Conservation (phyloP, 2,329 filamentous ascomycete genomes). For the Acrocalymma vagum region DNA sequence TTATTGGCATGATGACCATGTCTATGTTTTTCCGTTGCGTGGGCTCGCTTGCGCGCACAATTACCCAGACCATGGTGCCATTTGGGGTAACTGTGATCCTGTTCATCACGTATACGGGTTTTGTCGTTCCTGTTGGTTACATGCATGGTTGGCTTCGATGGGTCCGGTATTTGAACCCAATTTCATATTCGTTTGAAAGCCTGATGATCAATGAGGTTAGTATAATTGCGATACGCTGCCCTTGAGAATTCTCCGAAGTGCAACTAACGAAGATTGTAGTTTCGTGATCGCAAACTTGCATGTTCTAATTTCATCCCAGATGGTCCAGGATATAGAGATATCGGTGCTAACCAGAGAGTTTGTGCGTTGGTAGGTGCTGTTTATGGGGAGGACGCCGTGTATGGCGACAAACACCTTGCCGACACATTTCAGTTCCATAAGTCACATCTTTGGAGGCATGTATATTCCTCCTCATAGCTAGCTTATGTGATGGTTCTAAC, state of each 20-base stretch:
- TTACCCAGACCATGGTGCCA: conserved; percentile 61
- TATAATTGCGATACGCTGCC: too few relatives aligned
- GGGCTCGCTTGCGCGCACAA: conserved; percentile 71
- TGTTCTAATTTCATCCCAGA: conserved; percentile 58
- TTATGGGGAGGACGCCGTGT: conserved; percentile 20
- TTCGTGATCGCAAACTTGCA: conserved; percentile 23
- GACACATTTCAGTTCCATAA: conserved; percentile 20
- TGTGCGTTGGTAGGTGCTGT: conserved; percentile 44
- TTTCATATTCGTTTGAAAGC: conserved; percentile 78
- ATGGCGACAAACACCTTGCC: conserved; percentile 35
- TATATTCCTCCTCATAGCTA: too few relatives aligned
- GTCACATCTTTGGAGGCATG: conserved; percentile 11
- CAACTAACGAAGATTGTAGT: too few relatives aligned
- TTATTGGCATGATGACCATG: conserved; percentile 74
- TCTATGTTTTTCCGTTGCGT: conserved; percentile 82
- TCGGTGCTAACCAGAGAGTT: conserved; percentile 17
- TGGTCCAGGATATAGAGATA: conserved; percentile 27
- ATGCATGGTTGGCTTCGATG: conserved; percentile 81
- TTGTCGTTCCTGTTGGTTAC: conserved; percentile 60
- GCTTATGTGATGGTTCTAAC: too few relatives aligned
- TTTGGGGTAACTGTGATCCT: conserved; percentile 64
- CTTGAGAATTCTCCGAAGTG: too few relatives aligned
- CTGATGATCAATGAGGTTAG: conserved; percentile 75
- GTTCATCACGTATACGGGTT: conserved; percentile 70
- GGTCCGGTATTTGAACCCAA: conserved; percentile 79